Evolutionary conservation across 2,329 filamentous ascomycete species (phyloP).

Genomic region (Colletotrichum tamarilloi): DNA sequence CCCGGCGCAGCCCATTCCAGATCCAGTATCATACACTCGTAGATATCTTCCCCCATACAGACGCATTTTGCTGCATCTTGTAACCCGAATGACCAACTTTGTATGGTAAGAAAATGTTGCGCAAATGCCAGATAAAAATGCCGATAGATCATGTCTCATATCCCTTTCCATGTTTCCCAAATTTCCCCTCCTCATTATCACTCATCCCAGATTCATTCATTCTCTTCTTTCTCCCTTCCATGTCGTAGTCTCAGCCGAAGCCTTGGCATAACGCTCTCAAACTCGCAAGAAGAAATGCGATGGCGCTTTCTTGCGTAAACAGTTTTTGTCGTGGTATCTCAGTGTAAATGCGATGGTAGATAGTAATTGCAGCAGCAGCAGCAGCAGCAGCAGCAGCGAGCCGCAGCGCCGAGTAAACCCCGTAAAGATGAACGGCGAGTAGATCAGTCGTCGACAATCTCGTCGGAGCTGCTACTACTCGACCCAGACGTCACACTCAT

Average conservation of each 20-base stretch:
- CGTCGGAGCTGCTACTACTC: conserved; percentile 42
- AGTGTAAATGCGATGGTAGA: neutral
- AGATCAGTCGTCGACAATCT: conserved; percentile 40
- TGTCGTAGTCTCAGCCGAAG: neutral
- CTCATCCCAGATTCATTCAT: conserved; percentile 4
- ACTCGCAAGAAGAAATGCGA: neutral
- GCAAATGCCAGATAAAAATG: conserved; percentile 25
- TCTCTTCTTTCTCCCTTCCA: neutral
- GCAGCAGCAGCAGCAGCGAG: neutral
- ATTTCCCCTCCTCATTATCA: conserved; percentile 19
- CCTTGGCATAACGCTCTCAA: neutral
- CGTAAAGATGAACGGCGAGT: neutral
- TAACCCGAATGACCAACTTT: neutral
- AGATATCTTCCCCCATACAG: conserved; percentile 7
- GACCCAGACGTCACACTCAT: conserved; percentile 52
- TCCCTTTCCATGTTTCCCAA: neutral
- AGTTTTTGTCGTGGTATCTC: neutral
- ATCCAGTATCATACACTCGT: conserved; percentile 23
- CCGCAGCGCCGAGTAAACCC: neutral
- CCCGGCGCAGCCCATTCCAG: neutral
- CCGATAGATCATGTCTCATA: conserved; percentile 28
- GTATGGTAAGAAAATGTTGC: neutral
- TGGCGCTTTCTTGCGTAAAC: neutral
- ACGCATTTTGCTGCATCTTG: neutral
- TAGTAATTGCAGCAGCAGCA: neutral